Base-by-base conservation (phyloP, 148 eudicot genomes). In the Nyssa sinensis region DNA sequence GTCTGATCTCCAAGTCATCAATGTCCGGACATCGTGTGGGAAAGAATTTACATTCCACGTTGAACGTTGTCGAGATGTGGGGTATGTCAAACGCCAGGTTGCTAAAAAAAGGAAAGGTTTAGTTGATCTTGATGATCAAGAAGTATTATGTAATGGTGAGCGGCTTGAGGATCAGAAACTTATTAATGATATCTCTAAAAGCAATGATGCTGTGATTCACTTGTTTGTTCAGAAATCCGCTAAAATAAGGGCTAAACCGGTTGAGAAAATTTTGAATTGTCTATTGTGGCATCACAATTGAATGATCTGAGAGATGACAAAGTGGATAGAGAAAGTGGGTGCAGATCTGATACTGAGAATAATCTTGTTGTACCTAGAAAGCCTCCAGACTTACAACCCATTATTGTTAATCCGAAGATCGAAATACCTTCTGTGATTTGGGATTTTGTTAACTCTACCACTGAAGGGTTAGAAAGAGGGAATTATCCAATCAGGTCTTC, bases 131-230 rank as follows among this genome's bases (percentile, higher is more conserved):
- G 92, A 90, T 37, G 98, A 90, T 79, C 87, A 83, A 30, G 98
- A 94, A 81, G 81, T 94, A 25, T 67, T 86, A 66, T 89, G 80
- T 70, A 80, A 94, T 44, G 98, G 97, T 0, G 83, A 90, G 75
- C 66, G 44, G 51, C 83, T 94, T 35, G 88, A 87, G 79, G 96
- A 94, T 86, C 88, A 86, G 83, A 84, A 81, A 76, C 74, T 83
- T 12, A 90, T 94, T 69, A 80, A 84, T 75, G 93, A 94, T 73
- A 82, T 94, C 35, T 89, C 84, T 37, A 92, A 86, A 78, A 55
- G 81, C 11, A 77, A 80, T 59, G 93, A 89, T 83, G 92, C 91
- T 25, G 97, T 89, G 77, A 85, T 95, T 74, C 97, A 87, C 80
- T 85, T 95, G 91, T 63, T 90, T 78, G 96, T 90, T 61, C 73